Base-by-base conservation (phyloP, 2,329 filamentous ascomycete species). In the Pseudogymnoascus sp. region DNA sequence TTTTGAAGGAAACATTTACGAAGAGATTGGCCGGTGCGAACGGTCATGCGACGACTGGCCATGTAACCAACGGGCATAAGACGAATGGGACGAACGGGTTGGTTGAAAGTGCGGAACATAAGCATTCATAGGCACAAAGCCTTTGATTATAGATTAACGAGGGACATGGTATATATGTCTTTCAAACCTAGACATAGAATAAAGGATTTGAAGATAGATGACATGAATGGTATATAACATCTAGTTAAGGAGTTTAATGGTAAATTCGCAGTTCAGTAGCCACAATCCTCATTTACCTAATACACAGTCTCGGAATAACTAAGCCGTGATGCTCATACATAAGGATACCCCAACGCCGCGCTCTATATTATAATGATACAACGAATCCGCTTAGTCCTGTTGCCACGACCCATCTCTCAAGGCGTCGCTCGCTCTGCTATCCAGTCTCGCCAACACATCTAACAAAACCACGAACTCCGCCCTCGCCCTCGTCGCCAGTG, bases 401-500 rank as follows among this genome's bases (percentile, higher is more conserved):
- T 25, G 60, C 44, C 31, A 55, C 0, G 71, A 73, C 17, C 69
- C 69, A 59, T 66, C 74, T 58, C 71, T 70, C 3, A 79, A 65
- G 1, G 75, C 73, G 68, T 78, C 75, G 0, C 76, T 78, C 2
- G 77, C 76, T 58, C 76, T 78, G 0, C 76, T 78, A 44, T 79
- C 75, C 4, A 79, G 66, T 12, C 74, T 67, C 2, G 76, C 74
- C 31, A 79, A 66, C 5, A 78, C 68, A 61, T 79, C 76, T 0
- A 79, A 68, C 1, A 79, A 67, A 1, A 77, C 71, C 1, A 68
- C 66, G 55, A 79, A 77, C 25, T 79, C 76, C 13, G 70, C 66
- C 0, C 73, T 70, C 3, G 77, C 77, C 13, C 77, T 69, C 1
- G 72, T 63, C 1, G 74, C 72, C 1, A 79, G 69, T 0, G 73